Base-by-base conservation (phyloP, 257 asterid species). In the Cruciata laevipes region DNA sequence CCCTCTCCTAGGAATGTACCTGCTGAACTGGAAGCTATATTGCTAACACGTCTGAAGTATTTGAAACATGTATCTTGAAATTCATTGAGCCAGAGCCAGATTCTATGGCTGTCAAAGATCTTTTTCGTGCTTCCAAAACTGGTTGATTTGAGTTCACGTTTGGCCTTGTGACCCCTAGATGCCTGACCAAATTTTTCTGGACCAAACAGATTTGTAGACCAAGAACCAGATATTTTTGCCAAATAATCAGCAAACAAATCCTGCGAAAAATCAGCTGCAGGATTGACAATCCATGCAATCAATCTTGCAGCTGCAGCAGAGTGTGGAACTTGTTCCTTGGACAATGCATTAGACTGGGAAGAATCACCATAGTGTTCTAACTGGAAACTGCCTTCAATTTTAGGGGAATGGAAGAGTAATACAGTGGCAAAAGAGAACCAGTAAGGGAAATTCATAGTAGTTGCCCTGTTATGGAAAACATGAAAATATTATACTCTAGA, bases 261-360 rank as follows among this genome's bases (percentile, higher is more conserved):
- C 61, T 77, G 89, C 72, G 73, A 49, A 79, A 82, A 77, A 67
- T 82, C 80, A 30, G 70, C 72, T 31, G 69, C 35, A 61, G 97
- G 97, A 77, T 74, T 73, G 75, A 86, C 74, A 76, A 85, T 72
- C 95, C 97, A 90, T 21, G 94, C 91, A 64, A 87, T 77, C 66
- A 78, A 86, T 69, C 81, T 79, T 61, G 91, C 91, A 32, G 95
- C 91, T 35, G 65, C 79, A 31, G 75, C 71, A 57, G 75, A 75
- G 77, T 74, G 74, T 66, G 84, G 70, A 69, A 61, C 64, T 63
- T 79, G 75, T 33, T 44, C 70, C 57, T 61, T 77, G 74, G 70
- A 57, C 60, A 69, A 63, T 59, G 69, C 58, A 65, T 67, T 74
- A 65, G 71, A 63, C 57, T 80, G 67, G 32, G 63, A 33, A 37